Evolutionary conservation across 2,329 filamentous ascomycete genomes (phyloP).

Genomic region (Phialocephala subalpina): DNA sequence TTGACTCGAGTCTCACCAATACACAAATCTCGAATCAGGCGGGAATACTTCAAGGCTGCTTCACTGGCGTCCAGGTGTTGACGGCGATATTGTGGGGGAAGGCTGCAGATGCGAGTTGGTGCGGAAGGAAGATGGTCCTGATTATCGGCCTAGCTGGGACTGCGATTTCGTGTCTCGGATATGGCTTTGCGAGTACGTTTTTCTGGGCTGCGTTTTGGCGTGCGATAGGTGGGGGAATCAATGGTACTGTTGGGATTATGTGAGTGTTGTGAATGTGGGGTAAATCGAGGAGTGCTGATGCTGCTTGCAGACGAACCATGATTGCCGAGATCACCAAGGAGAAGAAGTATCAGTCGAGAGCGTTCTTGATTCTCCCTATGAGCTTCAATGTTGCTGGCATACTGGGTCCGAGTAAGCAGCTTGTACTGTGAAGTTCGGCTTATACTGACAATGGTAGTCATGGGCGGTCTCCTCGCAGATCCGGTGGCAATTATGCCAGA

Average conservation of each 20-base stretch:
- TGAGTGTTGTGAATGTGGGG: slow-evolving; percentile 42
- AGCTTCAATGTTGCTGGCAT: slow-evolving; percentile 68
- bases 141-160: slow-evolving; percentile 70
- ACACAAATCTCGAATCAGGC: slow-evolving; percentile 67
- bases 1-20: slow-evolving; percentile 46
- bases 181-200: slow-evolving; percentile 71
- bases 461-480: slow-evolving; percentile 53
- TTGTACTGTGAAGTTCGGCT: not conserved
- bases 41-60: slow-evolving; percentile 71
- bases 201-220: slow-evolving; percentile 64
- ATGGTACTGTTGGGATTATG: slow-evolving; percentile 77
- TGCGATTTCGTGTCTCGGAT: slow-evolving; percentile 67
- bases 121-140: slow-evolving; percentile 65
- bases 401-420: slow-evolving; percentile 62
- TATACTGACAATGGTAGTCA: slow-evolving; percentile 29
- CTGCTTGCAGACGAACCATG: slow-evolving; percentile 65
- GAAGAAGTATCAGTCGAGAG: slow-evolving; percentile 62
- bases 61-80: slow-evolving; percentile 70
- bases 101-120: slow-evolving; percentile 61
- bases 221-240: slow-evolving; percentile 67
- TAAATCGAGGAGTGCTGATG: not conserved
- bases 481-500: slow-evolving; percentile 47
- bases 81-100: slow-evolving; percentile 74
- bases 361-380: slow-evolving; percentile 58
- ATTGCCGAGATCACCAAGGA: slow-evolving; percentile 74